A percentile compares a stretch with the other conserved stretches of the same genome.
Conservation (phyloP, 2,329 filamentous ascomycete species). For the Daldinia eschscholtzii region DNA sequence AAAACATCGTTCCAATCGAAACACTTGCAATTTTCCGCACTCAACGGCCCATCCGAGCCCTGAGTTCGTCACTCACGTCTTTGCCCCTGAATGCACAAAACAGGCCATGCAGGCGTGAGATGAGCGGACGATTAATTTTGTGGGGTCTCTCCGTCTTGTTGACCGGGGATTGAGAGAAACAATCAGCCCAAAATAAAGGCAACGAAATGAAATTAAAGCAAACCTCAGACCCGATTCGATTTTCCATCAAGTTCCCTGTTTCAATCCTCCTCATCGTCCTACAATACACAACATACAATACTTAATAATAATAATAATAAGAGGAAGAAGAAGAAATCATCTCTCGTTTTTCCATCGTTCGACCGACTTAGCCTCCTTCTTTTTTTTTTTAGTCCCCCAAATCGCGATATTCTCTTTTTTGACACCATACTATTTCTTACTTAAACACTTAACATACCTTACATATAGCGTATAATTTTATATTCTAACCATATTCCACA, state of each 20-base stretch:
- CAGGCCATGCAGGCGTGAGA: constrained; percentile 43
- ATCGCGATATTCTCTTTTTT: constrained; percentile 22
- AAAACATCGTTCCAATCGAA: constrained; percentile 39
- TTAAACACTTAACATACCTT: neutral
- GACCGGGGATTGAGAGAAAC: constrained; percentile 44
- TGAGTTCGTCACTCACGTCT: constrained; percentile 18
- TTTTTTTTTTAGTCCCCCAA: constrained; percentile 5
- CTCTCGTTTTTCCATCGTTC: constrained; percentile 19
- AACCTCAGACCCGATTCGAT: constrained; percentile 28
- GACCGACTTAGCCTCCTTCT: constrained; percentile 4
- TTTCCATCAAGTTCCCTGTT: constrained; percentile 11
- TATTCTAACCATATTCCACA: constrained; percentile 5
- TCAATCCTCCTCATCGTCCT: constrained; percentile 4
- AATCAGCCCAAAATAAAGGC: constrained; percentile 42
- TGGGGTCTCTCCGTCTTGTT: constrained; percentile 38
- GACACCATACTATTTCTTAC: neutral
- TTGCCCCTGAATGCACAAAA: constrained; percentile 44
- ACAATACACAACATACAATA: neutral
- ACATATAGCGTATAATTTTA: constrained; percentile 7
- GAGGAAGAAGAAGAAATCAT: neutral
- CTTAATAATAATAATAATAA: constrained; percentile 10
- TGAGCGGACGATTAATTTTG: constrained; percentile 39
- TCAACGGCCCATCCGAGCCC: constrained; percentile 26
- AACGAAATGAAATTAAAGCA: constrained; percentile 49
- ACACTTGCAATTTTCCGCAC: constrained; percentile 38